These are phyloP conservation scores for Pichia exigua DNA, from an alignment of 805 yeast genomes.

Conservation along the genomic window DNA sequence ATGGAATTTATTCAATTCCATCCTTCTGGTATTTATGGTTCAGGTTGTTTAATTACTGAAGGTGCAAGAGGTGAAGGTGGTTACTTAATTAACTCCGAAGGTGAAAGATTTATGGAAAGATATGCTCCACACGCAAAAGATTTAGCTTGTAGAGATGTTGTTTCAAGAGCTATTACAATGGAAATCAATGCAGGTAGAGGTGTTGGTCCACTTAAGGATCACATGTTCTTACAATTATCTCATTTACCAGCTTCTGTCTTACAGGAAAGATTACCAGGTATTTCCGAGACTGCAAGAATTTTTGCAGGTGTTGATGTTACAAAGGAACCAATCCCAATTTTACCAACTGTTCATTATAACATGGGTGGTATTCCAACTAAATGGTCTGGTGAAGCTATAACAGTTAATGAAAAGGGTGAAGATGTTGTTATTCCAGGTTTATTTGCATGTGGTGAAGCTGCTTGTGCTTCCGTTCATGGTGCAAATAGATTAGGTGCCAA, in stretches of 20 bases:
- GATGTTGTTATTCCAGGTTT: constrained; percentile 90
- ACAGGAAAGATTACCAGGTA: constrained; percentile 97
- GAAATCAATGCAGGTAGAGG: constrained; percentile 99
- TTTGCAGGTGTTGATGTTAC: constrained; percentile 99
- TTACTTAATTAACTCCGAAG: constrained; percentile 88
- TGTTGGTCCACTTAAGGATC: constrained; percentile 95
- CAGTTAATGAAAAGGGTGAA: constrained; percentile 76
- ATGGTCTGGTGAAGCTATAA: constrained; percentile 92
- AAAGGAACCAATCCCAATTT: constrained; percentile 96
- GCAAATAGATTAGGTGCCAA: constrained; percentile 99
- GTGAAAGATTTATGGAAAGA: constrained; percentile 99
- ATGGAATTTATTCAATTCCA: constrained; percentile 98
- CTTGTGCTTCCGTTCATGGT: constrained; percentile 98
- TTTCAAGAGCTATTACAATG: constrained; percentile 96
- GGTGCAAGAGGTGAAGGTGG: constrained; percentile 99
- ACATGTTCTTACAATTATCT: constrained; percentile 87
- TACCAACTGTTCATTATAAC: constrained; percentile 98
- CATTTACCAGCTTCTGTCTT: constrained; percentile 90
- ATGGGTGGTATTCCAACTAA: constrained; percentile 99
- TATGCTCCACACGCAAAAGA: constrained; percentile 99
- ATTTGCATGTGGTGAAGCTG: constrained; percentile 97
- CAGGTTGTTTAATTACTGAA: constrained; percentile 97
- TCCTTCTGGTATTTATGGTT: constrained; percentile 98
- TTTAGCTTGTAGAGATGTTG: constrained; percentile 97
- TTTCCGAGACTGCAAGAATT: constrained; percentile 95